phyloP scores from a whole-genome alignment of 805 yeast genomes.

The Vanderwaltozyma polyspora region DNA sequence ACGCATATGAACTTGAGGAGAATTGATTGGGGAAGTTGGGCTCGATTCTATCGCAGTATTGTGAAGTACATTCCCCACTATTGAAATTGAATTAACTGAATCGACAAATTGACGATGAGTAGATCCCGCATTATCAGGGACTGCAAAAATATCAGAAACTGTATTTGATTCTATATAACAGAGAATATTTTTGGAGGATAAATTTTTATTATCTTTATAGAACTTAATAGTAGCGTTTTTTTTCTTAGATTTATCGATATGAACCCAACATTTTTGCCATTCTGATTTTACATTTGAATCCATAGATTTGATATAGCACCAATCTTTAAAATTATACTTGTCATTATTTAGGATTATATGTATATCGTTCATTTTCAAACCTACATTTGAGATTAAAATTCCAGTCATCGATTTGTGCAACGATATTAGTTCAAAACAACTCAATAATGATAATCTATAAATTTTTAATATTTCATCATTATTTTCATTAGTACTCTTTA shows the following conservation, averaged over 20 bases:
- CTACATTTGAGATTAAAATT: slow-evolving; percentile 1
- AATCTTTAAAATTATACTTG: slow-evolving; percentile 24
- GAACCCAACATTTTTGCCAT: slow-evolving; percentile 27
- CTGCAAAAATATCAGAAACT: too few relatives aligned
- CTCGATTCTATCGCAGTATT: too few relatives aligned
- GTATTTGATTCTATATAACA: slow-evolving; percentile 22
- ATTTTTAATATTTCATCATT: too few relatives aligned
- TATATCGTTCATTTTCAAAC: slow-evolving; percentile 19
- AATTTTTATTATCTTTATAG: slow-evolving; percentile 20
- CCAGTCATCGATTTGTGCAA: not conserved
- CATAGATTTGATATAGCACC: slow-evolving; percentile 25
- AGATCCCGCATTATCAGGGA: too few relatives aligned
- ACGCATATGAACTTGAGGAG: not conserved
- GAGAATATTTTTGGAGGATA: slow-evolving; percentile 16
- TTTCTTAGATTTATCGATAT: slow-evolving; percentile 18
- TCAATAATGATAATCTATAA: too few relatives aligned
- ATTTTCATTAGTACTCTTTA: too few relatives aligned
- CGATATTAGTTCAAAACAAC: not conserved
- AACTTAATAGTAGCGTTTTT: slow-evolving; percentile 22
- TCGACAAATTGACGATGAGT: too few relatives aligned
- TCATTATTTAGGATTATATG: slow-evolving; percentile 18
- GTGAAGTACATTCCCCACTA: slow-evolving; percentile 19
- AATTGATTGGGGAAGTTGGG: not conserved
- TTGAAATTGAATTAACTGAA: slow-evolving; percentile 10
- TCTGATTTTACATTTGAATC: slow-evolving; percentile 9